Conservation (phyloP, 345 rosid genomes). For the Garcia nutans region DNA sequence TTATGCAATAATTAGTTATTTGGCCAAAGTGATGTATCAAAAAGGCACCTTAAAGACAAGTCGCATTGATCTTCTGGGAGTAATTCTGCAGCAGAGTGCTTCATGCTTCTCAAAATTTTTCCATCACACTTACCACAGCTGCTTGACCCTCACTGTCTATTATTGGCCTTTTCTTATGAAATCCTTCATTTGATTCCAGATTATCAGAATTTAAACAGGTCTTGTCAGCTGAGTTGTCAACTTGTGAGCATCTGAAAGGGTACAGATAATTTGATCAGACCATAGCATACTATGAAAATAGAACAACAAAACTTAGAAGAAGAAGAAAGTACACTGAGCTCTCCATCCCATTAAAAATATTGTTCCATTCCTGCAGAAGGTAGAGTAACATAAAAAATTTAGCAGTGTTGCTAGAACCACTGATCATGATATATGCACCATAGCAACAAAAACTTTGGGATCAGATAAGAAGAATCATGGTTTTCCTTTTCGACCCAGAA, state of each 20-base stretch:
- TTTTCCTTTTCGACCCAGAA: not conserved
- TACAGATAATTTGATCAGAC: constrained; percentile 15
- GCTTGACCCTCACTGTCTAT: constrained; percentile 22
- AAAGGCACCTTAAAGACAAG: constrained; percentile 56
- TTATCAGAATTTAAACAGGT: constrained; percentile 27
- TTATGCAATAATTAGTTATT: constrained; percentile 3
- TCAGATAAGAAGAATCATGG: not conserved
- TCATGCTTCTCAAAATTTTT: constrained; percentile 37
- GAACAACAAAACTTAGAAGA: constrained; percentile 4
- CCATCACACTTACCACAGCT: constrained; percentile 22
- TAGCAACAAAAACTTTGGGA: not conserved
- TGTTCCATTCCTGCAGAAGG: constrained; percentile 62
- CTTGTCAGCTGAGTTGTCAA: constrained; percentile 31
- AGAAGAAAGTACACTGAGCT: constrained; percentile 49
- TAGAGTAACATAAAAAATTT: constrained; percentile 18
- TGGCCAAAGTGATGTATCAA: constrained; percentile 9
- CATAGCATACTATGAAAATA: constrained; percentile 1
- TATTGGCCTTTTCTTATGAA: constrained; percentile 33
- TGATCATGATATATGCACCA: not conserved
- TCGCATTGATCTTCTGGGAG: constrained; percentile 60
- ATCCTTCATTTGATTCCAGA: constrained; percentile 26
- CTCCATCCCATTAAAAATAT: constrained; percentile 47
- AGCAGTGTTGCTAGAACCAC: constrained; percentile 13
- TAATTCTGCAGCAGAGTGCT: constrained; percentile 31
- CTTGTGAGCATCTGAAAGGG: constrained; percentile 44